Conservation (phyloP, 345 rosid species). For the Schrenkiella parvula region DNA sequence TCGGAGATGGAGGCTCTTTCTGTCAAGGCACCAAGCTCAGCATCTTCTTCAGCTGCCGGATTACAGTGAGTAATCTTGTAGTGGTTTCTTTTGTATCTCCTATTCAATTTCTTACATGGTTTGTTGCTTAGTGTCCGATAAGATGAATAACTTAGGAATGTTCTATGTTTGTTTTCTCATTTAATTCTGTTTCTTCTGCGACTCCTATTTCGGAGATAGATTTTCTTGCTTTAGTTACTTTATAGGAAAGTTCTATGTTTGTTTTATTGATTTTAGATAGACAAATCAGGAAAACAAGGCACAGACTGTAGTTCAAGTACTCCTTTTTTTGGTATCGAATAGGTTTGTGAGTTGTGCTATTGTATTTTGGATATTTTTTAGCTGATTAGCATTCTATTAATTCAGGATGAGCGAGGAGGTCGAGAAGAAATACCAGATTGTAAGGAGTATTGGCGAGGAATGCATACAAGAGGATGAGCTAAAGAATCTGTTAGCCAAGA, state of each 20-base stretch:
- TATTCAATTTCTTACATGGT: neutral
- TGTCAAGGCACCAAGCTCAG: neutral
- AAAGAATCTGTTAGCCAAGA: slow-evolving; percentile 66
- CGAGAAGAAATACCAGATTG: neutral
- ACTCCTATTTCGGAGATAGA: neutral
- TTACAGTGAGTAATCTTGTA: neutral
- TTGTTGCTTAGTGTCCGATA: neutral
- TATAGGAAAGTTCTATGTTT: no score
- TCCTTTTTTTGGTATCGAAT: neutral
- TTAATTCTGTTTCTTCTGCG: neutral
- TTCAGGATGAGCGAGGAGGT: slow-evolving; percentile 6
- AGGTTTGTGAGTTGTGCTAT: neutral
- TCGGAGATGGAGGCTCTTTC: neutral
- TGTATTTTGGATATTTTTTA: neutral
- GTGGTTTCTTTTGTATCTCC: neutral
- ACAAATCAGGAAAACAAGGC: neutral
- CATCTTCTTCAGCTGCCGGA: neutral
- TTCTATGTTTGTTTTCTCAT: neutral
- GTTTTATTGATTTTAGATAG: neutral
- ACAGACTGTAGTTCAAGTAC: neutral
- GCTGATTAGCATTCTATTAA: neutral
- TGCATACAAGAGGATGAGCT: slow-evolving; percentile 86
- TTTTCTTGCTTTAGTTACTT: neutral
- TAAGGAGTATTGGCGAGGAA: slow-evolving; percentile 43
- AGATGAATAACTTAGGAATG: neutral